Evolutionary conservation across 2,329 filamentous ascomycete genomes (phyloP), one percentile per base, ranked within the genome.

Genomic region (Colletotrichum shisoi): DNA sequence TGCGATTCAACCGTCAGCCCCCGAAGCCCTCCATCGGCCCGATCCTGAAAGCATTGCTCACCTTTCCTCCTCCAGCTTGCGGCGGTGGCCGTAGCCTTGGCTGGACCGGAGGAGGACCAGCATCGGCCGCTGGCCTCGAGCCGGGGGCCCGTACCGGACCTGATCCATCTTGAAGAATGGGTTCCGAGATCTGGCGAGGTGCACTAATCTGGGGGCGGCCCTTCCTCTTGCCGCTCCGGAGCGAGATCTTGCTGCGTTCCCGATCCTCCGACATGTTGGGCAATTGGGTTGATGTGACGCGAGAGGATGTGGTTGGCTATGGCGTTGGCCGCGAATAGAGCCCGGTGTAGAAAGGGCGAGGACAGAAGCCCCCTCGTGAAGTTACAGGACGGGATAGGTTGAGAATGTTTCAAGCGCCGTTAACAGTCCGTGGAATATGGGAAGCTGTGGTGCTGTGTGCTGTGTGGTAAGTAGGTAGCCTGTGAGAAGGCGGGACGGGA

Each of bases 141-240:
- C 72, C 72, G 65, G 68, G 67, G 71, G 71, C 75, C 70, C 67
- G 67, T n/a, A 66, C 34, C 31, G 68, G 62, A 27, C 62, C 60
- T 21, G 67, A 61, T 64, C 63, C 69, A 78, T 85, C 80, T 71
- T 86, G 84, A 15, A 80, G 79, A 69, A 89, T 84, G 21, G 87
- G 87, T 39, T 79, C 83, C 4, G 87, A 89, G 71, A 90, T 89
- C 75, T 89, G 86, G 70, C 82, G 81, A 34, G 87, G 86, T 7
- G 87, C 84, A 74, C 86, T 89, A 74, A 89, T 89, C 63, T 80
- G 79, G 19, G 86, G 86, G n/a, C 87, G 84, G 52, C 77, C 80
- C 74, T 88, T 89, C 72, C 87, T 81, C 77, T 88, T 89, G 34
- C 85, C 85, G 75, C 82, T 88, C 45, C 88, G 83, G 63, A 90